These are phyloP conservation scores for Microdochium paspali DNA, from an alignment of 2,329 filamentous ascomycete genomes.

Conservation along the genomic window DNA sequence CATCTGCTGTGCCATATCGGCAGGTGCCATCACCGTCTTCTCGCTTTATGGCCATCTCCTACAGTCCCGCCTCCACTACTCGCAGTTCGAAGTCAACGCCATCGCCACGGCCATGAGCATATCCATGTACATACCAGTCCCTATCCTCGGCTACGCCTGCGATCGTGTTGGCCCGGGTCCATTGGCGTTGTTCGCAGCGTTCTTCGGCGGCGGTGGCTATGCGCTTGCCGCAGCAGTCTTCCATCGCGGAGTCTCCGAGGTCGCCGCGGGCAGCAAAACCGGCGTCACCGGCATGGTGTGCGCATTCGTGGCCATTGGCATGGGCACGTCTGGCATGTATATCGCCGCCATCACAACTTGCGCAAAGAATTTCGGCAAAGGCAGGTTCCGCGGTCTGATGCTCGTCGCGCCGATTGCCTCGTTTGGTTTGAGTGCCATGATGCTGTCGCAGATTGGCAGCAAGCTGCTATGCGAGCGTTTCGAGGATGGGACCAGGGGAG, in stretches of 20 bases:
- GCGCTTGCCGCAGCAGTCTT: slow-evolving; percentile 75
- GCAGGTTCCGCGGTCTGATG: slow-evolving; percentile 79
- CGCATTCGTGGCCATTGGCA: slow-evolving; percentile 74
- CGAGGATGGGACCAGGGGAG: slow-evolving; percentile 51
- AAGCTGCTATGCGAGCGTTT: slow-evolving; percentile 63
- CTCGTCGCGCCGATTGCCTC: slow-evolving; percentile 85
- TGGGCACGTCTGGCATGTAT: slow-evolving; percentile 83
- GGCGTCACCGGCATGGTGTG: slow-evolving; percentile 63
- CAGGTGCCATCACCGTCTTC: slow-evolving; percentile 86
- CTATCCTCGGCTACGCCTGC: slow-evolving; percentile 81
- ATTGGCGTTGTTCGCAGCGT: slow-evolving; percentile 61
- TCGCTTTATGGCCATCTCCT: slow-evolving; percentile 90
- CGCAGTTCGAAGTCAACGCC: slow-evolving; percentile 84
- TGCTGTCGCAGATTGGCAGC: slow-evolving; percentile 83
- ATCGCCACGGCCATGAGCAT: slow-evolving; percentile 79
- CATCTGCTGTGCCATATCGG: slow-evolving; percentile 58
- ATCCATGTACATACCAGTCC: slow-evolving; percentile 86
- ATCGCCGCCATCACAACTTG: slow-evolving; percentile 86
- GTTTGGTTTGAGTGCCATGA: slow-evolving; percentile 91
- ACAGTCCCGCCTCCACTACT: slow-evolving; percentile 77
- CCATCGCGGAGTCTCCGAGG: slow-evolving; percentile 26
- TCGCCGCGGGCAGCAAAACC: slow-evolving; percentile 25
- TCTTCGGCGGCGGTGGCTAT: slow-evolving; percentile 75
- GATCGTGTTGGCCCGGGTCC: slow-evolving; percentile 77
- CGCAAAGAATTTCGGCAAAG: slow-evolving; percentile 94